Base-by-base conservation (phyloP, 177 flowering plant genomes). In the Tripterygium wilfordii region DNA sequence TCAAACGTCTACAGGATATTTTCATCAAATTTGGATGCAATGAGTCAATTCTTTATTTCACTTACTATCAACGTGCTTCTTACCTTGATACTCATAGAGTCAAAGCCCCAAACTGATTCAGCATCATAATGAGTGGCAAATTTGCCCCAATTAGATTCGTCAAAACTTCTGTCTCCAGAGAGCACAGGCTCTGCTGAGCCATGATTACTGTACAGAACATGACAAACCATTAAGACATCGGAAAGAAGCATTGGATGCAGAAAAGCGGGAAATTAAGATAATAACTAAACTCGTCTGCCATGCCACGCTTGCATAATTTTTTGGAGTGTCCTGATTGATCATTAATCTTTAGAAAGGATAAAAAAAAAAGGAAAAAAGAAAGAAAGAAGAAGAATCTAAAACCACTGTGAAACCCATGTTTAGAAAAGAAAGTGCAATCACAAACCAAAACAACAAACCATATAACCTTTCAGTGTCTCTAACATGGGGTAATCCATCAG, bases 31-130 rank as follows among this genome's bases (percentile, higher is more conserved):
- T n/a, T n/a, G n/a, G n/a, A n/a, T n/a, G n/a, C n/a, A n/a, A n/a
- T n/a, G n/a, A n/a, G n/a, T n/a, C n/a, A n/a, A n/a, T n/a, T n/a
- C n/a, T n/a, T n/a, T n/a, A n/a, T n/a, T n/a, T n/a, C n/a, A n/a
- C n/a, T n/a, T n/a, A n/a, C n/a, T n/a, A n/a, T n/a, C n/a, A n/a
- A n/a, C n/a, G n/a, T n/a, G n/a, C n/a, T 25, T 23, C 66, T 63
- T 45, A 83, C 97, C 89, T 79, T 85, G 20, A 48, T 49, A 53
- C 45, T 53, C 7, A 47, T 41, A 12, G 58, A 36, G 41, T 66
- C 74, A 55, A 81, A 70, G 31, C 85, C 86, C 90, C 90, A 89
- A 19, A 84, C 69, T 9, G 97, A 89, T 47, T 86, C 97, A 18
- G 68, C 35, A 53, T 86, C 96, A 55, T 78, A 84, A 60, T 69